Base-by-base conservation (phyloP, 805 yeast genomes). In the Wickerhamomyces subpelliculosus region DNA sequence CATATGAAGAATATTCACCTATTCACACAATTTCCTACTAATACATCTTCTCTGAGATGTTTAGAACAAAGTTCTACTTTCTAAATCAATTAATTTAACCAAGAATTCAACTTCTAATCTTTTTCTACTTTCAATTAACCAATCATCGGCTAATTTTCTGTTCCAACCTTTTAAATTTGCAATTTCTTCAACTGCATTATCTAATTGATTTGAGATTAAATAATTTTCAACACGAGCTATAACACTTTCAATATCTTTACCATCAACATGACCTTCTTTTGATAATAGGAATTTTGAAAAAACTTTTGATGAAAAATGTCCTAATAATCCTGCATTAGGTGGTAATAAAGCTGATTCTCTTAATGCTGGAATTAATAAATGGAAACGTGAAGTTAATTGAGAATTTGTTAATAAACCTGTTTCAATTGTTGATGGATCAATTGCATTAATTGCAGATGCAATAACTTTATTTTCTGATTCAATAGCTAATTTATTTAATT, bases 281-380 rank as follows among this genome's bases (percentile, higher is more conserved):
- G 83, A 70, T 52, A 86, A 72, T 52, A 90, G 71, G 43, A 89
- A 70, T 50, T 73, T 75, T 26, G 95, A 82, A 57, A 89, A 84
- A 8, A 87, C 39, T 47, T 72, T 69, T 14, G 97, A 89, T 7
- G 94, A 73, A 31, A 88, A 60, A 61, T 93, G 96, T 23, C 96
- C 97, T 51, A 90, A 74, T 38, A 93, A 73, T 55, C 98, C 98
- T 20, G 98, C 95, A 55, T 90, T 85, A 50, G 94, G 95, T 39
- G 97, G 97, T 44, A 89, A 74, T 50, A 93, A 66, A 5, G 96
- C 79, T 8, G 94, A 89, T 23, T 87, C 77, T 61, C 95, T 80
- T 56, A 93, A 75, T 64, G 90, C 95, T 13, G 94, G 93, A 18
- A 73, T 80, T 42, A 93, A 70, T 38, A 80, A 65, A 46, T 78